phyloP scores from a whole-genome alignment of 768 basidiomycete genomes.

The Mycena pura region DNA sequence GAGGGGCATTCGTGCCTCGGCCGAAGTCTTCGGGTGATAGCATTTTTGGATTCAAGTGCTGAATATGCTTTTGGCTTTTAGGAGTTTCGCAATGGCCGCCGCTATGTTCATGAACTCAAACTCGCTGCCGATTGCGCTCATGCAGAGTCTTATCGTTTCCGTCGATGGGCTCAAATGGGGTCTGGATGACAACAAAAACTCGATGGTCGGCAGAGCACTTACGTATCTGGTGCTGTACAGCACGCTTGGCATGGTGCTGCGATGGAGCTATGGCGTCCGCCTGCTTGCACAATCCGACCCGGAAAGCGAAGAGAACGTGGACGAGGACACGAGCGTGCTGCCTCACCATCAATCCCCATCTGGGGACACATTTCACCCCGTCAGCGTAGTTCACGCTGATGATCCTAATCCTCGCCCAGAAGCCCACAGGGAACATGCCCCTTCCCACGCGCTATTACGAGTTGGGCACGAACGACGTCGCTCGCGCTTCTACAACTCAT shows the following conservation, averaged over 20 bases:
- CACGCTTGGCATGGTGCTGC: constrained; percentile 93
- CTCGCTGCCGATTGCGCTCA: constrained; percentile 91
- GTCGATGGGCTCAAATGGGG: constrained; percentile 87
- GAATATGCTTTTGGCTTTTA: constrained; percentile 31
- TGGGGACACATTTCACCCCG: constrained; percentile 46
- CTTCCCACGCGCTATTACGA: constrained; percentile 2
- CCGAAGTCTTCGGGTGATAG: not conserved
- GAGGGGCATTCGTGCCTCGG: too few species aligned
- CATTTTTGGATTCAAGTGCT: not conserved
- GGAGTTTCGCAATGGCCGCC: constrained; percentile 81
- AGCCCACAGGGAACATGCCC: too few species aligned
- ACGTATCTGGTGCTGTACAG: constrained; percentile 93
- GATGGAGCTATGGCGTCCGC: constrained; percentile 94
- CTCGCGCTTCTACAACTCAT: constrained; percentile 66
- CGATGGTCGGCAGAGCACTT: constrained; percentile 91
- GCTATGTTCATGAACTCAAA: constrained; percentile 96
- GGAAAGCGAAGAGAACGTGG: constrained; percentile 30
- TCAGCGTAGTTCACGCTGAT: constrained; percentile 22
- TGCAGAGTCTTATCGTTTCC: constrained; percentile 87
- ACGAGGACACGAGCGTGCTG: constrained; percentile 23
- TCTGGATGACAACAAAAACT: constrained; percentile 77
- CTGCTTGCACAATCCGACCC: constrained; percentile 77
- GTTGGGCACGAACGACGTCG: constrained; percentile 34
- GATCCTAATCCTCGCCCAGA: constrained; percentile 22
- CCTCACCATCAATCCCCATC: constrained; percentile 11